Evolutionary conservation across 768 basidiomycete species (phyloP).

Genomic region (Termitomyces sp.): DNA sequence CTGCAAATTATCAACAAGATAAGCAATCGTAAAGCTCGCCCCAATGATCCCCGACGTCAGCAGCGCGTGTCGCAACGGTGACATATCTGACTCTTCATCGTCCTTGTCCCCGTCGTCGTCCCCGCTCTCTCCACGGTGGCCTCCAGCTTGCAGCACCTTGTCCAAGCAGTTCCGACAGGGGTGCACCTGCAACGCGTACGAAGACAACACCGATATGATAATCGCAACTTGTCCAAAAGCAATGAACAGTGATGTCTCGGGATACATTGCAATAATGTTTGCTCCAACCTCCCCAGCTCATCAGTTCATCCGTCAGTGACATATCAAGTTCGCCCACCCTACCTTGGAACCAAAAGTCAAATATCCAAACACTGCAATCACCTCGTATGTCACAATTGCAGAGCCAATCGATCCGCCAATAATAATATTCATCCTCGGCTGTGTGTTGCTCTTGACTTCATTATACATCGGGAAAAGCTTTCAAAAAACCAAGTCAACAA

Average conservation of each 20-base stretch:
- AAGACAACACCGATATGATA: conserved; percentile 84
- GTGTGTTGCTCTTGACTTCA: conserved; percentile 79
- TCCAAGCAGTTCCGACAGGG: conserved; percentile 91
- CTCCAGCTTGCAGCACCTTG: conserved; percentile 68
- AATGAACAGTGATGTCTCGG: conserved; percentile 85
- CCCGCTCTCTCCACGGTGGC: conserved; percentile 24
- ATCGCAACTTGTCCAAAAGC: conserved; percentile 93
- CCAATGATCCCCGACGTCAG: conserved; percentile 67
- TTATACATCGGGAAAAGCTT: conserved; percentile 96
- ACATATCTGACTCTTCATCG: conserved; percentile 59
- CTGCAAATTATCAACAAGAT: conserved; percentile 73
- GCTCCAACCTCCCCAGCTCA: conserved; percentile 62
- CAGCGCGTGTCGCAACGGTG: conserved; percentile 58
- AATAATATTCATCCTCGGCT: conserved; percentile 81
- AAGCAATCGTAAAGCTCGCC: conserved; percentile 68
- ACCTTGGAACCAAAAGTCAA: conserved; percentile 90
- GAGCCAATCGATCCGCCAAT: conserved; percentile 85
- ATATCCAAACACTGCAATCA: conserved; percentile 87
- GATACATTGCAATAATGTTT: conserved; percentile 95
- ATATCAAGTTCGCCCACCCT: conserved; percentile 33
- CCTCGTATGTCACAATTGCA: conserved; percentile 80
- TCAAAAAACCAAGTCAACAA: neutral
- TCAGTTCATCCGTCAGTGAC: neutral
- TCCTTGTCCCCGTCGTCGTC: conserved; percentile 49
- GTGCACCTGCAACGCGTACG: conserved; percentile 92